Conservation (phyloP, 441 rosid species). For the Populus hybrid region DNA sequence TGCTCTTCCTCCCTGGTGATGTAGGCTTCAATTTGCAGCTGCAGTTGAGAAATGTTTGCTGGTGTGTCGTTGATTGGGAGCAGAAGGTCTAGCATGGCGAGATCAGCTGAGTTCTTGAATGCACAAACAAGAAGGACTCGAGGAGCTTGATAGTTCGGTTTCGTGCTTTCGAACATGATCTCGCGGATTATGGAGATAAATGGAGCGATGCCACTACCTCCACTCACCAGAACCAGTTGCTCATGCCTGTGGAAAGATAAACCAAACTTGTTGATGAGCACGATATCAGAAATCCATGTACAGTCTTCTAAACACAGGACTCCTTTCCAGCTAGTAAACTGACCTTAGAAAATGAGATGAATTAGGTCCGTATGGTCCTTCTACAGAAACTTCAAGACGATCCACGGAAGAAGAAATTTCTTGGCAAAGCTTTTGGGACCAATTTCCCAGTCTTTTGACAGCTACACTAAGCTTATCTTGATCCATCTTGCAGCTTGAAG, state of each 20-base stretch:
- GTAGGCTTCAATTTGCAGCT: slow-evolving; percentile 65
- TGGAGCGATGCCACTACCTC: slow-evolving; percentile 89
- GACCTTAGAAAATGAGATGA: slow-evolving; percentile 38
- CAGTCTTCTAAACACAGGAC: not conserved
- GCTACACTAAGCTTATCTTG: slow-evolving; percentile 39
- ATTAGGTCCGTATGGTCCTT: slow-evolving; percentile 68
- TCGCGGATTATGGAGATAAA: slow-evolving; percentile 75
- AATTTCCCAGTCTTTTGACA: slow-evolving; percentile 44
- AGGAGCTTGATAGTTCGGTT: slow-evolving; percentile 37
- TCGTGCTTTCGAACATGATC: slow-evolving; percentile 40
- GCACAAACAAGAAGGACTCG: slow-evolving; percentile 54
- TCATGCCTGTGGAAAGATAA: slow-evolving; percentile 41
- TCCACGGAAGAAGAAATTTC: slow-evolving; percentile 24
- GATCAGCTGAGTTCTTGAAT: slow-evolving; percentile 61
- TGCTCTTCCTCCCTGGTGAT: slow-evolving; percentile 54
- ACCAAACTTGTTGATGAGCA: not conserved
- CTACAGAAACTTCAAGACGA: slow-evolving; percentile 37
- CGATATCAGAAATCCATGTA: not conserved
- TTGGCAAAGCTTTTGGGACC: slow-evolving; percentile 44
- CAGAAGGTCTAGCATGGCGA: slow-evolving; percentile 65
- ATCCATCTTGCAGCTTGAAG: slow-evolving; percentile 43
- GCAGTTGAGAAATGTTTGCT: slow-evolving; percentile 33
- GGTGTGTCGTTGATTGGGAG: slow-evolving; percentile 46
- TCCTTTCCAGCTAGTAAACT: not conserved
- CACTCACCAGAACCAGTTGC: slow-evolving; percentile 70